phyloP scores from a whole-genome alignment of 1,284 basidiomycete genomes.

The Trichosporon inkin region DNA sequence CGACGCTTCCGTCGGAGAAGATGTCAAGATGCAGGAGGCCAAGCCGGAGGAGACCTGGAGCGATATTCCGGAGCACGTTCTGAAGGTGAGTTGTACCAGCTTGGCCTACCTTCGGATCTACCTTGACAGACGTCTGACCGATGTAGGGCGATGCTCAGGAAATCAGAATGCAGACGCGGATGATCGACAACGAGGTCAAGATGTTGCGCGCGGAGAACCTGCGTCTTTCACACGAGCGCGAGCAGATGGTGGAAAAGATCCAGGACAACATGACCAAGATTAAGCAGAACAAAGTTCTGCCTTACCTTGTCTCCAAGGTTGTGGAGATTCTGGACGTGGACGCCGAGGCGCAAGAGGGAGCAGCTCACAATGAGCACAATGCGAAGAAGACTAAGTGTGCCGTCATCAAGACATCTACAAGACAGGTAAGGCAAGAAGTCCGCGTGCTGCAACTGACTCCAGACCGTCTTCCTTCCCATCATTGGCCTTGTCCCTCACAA shows the following conservation, averaged over 20 bases:
- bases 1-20: constrained; percentile 19
- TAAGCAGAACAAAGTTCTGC: constrained; percentile 98
- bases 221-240: constrained; percentile 88
- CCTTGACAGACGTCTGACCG: constrained; percentile 8
- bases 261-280: constrained; percentile 97
- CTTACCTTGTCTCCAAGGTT: constrained; percentile 96
- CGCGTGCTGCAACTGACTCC: constrained; percentile 15
- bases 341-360: constrained; percentile 89
- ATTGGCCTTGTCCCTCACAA: constrained; percentile 94
- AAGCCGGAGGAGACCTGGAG: constrained; percentile 43
- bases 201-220: constrained; percentile 93
- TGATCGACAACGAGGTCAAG: constrained; percentile 94
- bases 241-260: constrained; percentile 96
- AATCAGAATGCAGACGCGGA: constrained; percentile 74
- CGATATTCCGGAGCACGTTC: constrained; percentile 46
- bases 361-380: constrained; percentile 86
- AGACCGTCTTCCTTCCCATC: constrained; percentile 95
- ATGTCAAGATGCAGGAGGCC: constrained; percentile 24
- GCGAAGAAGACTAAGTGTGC: constrained; percentile 96
- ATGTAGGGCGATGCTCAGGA: constrained; percentile 21
- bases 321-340: constrained; percentile 97
- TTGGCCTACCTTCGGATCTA: too few relatives aligned
- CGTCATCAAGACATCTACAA: constrained; percentile 96
- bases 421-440: constrained; percentile 56
- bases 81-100: constrained; percentile 33